Evolutionary conservation across 441 rosid species (phyloP).

Genomic region (Pelargonium citronellum): DNA sequence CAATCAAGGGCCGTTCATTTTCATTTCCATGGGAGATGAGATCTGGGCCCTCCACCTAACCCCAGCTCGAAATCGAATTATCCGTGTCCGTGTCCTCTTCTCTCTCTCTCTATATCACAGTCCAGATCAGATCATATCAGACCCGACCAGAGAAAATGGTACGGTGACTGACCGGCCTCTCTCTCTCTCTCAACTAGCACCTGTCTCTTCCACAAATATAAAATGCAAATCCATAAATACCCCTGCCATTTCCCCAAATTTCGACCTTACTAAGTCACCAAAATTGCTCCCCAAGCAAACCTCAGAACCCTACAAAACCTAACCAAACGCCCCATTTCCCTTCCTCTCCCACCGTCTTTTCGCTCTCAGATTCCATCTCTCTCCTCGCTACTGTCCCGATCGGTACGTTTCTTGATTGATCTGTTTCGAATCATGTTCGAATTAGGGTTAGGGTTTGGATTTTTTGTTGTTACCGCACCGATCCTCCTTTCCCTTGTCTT

Average conservation of each 20-base stretch:
- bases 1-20: neutral
- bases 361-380: slow-evolving; percentile 24
- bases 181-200: neutral
- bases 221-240: slow-evolving; percentile 26
- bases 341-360: neutral
- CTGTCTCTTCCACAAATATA: slow-evolving; percentile 16
- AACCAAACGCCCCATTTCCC: neutral
- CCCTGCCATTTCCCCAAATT: slow-evolving; percentile 19
- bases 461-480: slow-evolving; percentile 21
- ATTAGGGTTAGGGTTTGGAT: slow-evolving; percentile 25
- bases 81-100: neutral
- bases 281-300: slow-evolving; percentile 1
- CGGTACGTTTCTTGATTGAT: slow-evolving; percentile 35
- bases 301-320: neutral
- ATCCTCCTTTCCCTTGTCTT: slow-evolving; percentile 11
- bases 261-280: neutral
- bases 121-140: neutral
- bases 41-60: slow-evolving; percentile 7
- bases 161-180: neutral
- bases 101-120: neutral
- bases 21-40: neutral
- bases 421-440: slow-evolving; percentile 22
- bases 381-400: slow-evolving; percentile 32
- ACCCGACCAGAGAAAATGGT: neutral
- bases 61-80: neutral